Evolutionary conservation across 2,329 filamentous ascomycete species (phyloP).

Genomic region (Ophiosphaerella narmari): DNA sequence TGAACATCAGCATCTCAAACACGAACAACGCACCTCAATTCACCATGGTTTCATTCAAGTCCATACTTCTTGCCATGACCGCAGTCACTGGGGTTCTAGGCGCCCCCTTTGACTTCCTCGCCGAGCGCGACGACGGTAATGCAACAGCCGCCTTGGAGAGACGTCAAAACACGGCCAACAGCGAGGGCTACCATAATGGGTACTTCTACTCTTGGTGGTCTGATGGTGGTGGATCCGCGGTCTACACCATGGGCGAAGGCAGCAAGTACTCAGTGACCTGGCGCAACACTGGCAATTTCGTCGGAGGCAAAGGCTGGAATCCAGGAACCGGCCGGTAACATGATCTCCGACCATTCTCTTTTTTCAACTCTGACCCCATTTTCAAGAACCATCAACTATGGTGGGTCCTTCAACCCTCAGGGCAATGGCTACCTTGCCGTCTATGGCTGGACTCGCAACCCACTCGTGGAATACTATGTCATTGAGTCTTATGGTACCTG

Average conservation of each 20-base stretch:
- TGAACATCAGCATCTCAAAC: conserved; percentile 10
- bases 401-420: conserved; percentile 25
- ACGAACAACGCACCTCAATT: conserved; percentile 3
- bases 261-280: conserved; percentile 25
- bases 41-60: conserved; percentile 30
- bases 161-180: conserved; percentile 46
- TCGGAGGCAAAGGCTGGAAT: conserved; percentile 37
- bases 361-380: neutral
- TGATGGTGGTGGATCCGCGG: conserved; percentile 48
- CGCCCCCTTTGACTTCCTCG: conserved; percentile 24
- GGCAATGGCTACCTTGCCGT: conserved; percentile 45
- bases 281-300: conserved; percentile 30
- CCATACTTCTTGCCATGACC: conserved; percentile 22
- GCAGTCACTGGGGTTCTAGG: conserved; percentile 18
- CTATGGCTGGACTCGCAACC: conserved; percentile 61
- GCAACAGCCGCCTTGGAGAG: conserved; percentile 20
- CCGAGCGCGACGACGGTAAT: conserved; percentile 26
- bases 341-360: neutral
- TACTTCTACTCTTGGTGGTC: conserved; percentile 67
- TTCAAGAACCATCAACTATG: conserved; percentile 22
- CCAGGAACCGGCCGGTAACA: conserved; percentile 53
- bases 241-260: conserved; percentile 25
- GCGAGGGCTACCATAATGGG: conserved; percentile 50
- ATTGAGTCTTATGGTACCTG: conserved; percentile 56
- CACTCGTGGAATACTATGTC: conserved; percentile 63